phyloP scores from a whole-genome alignment of 139 green algal species.

The Mesostigma viride region DNA sequence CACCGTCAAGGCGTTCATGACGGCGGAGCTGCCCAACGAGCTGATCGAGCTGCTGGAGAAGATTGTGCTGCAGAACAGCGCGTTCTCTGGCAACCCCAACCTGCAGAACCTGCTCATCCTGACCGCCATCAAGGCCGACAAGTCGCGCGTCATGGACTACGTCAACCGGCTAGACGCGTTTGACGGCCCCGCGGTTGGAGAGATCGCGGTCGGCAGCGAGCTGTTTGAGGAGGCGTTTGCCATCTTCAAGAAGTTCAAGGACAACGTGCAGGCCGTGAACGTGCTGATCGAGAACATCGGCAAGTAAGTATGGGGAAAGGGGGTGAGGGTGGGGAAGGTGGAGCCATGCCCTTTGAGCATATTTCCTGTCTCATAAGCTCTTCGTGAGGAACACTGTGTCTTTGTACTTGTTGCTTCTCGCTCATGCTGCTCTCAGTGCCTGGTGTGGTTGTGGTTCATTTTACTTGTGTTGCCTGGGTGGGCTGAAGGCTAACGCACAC shows the following conservation, averaged over 20 bases:
- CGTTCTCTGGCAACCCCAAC: conserved; percentile 97
- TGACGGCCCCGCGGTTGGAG: conserved; percentile 60
- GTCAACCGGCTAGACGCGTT: conserved; percentile 97
- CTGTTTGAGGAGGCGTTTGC: conserved; percentile 93
- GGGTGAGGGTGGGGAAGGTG: neutral
- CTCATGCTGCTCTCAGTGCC: too few relatives aligned
- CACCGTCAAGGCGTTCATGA: conserved; percentile 98
- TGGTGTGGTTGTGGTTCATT: too few relatives aligned
- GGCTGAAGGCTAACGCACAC: too few relatives aligned
- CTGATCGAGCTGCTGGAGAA: conserved; percentile 99
- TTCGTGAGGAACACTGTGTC: too few relatives aligned
- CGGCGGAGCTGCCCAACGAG: conserved; percentile 81
- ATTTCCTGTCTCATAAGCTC: too few relatives aligned
- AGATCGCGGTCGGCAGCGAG: conserved; percentile 44
- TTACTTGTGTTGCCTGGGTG: too few relatives aligned
- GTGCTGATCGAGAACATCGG: conserved; percentile 84
- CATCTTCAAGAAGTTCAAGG: conserved; percentile 95
- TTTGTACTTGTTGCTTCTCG: too few relatives aligned
- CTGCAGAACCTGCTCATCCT: conserved; percentile 91
- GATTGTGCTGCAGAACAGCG: conserved; percentile 96
- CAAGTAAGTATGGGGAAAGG: conserved; percentile 12
- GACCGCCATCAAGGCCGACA: conserved; percentile 93
- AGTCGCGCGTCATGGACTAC: conserved; percentile 83
- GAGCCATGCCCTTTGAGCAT: neutral
- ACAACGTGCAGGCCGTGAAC: conserved; percentile 57